Evolutionary conservation across 257 asterid genomes (phyloP).

Genomic region (Jacaranda copaia): DNA sequence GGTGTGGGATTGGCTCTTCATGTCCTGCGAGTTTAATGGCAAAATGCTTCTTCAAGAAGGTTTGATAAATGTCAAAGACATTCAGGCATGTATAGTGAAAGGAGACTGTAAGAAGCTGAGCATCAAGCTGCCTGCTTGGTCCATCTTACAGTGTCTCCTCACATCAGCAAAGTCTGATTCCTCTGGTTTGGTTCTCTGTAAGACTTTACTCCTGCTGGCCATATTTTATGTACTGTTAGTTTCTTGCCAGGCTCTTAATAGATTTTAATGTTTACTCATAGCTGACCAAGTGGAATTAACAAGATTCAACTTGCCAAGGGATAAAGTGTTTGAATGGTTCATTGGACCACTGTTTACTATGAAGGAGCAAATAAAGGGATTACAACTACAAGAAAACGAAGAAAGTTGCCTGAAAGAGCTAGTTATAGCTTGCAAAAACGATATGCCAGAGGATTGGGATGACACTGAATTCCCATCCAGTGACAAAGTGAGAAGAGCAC

Average conservation of each 20-base stretch:
- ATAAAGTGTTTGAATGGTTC: slow-evolving; percentile 82
- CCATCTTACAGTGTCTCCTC: slow-evolving; percentile 77
- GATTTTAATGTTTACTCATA: slow-evolving; percentile 36
- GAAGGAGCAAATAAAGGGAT: slow-evolving; percentile 81
- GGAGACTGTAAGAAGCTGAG: slow-evolving; percentile 80
- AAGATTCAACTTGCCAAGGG: slow-evolving; percentile 68
- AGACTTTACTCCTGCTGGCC: slow-evolving; percentile 27
- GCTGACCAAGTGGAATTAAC: slow-evolving; percentile 80
- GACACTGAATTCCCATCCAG: slow-evolving; percentile 66
- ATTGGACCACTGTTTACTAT: slow-evolving; percentile 76
- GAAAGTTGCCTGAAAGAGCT: slow-evolving; percentile 67
- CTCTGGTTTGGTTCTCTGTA: slow-evolving; percentile 72
- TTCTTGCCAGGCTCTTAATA: neutral
- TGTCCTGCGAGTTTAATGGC: slow-evolving; percentile 77
- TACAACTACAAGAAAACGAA: slow-evolving; percentile 63
- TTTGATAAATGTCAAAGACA: slow-evolving; percentile 66
- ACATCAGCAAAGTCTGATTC: slow-evolving; percentile 70
- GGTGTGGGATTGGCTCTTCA: slow-evolving; percentile 96
- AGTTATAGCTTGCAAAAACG: slow-evolving; percentile 59
- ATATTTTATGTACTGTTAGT: neutral
- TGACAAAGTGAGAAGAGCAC: slow-evolving; percentile 81
- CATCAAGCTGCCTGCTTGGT: slow-evolving; percentile 87
- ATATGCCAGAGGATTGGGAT: slow-evolving; percentile 86
- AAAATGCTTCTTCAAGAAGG: slow-evolving; percentile 73
- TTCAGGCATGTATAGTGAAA: slow-evolving; percentile 67